Conservation (phyloP, 805 yeast genomes). For the Wickerhamiella parazyma region DNA sequence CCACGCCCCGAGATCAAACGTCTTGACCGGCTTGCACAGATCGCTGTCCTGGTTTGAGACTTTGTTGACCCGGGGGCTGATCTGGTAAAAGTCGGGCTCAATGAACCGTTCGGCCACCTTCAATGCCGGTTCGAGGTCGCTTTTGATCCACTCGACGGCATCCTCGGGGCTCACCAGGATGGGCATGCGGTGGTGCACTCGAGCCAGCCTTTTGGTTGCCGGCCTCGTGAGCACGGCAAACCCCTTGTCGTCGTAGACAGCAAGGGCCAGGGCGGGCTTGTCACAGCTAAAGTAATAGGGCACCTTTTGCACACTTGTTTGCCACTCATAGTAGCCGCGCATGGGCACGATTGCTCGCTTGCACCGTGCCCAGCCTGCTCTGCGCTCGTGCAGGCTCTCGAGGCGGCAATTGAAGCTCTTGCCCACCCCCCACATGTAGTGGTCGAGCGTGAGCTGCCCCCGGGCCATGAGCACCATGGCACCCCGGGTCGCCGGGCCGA, state of each 20-base stretch:
- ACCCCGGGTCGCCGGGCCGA: not conserved
- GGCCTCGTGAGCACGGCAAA: slow-evolving; percentile 65
- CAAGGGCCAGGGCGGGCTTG: slow-evolving; percentile 48
- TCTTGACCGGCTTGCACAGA: slow-evolving; percentile 20
- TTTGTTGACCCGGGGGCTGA: slow-evolving; percentile 52
- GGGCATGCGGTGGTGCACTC: slow-evolving; percentile 76
- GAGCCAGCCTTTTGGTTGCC: slow-evolving; percentile 45
- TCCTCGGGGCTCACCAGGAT: slow-evolving; percentile 42
- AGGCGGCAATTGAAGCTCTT: slow-evolving; percentile 66
- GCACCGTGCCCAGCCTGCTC: slow-evolving; percentile 45
- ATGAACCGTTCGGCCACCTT: slow-evolving; percentile 30
- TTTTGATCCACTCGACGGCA: slow-evolving; percentile 40
- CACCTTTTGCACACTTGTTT: slow-evolving; percentile 29
- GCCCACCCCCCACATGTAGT: slow-evolving; percentile 71
- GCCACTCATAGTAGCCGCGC: slow-evolving; percentile 83
- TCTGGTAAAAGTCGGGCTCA: slow-evolving; percentile 41
- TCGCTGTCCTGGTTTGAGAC: slow-evolving; percentile 35
- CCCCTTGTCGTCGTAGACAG: slow-evolving; percentile 36
- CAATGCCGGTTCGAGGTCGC: slow-evolving; percentile 44
- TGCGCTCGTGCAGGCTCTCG: slow-evolving; percentile 40
- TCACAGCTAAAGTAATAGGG: slow-evolving; percentile 53
- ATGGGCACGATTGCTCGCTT: slow-evolving; percentile 65
- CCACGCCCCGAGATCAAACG: not conserved
- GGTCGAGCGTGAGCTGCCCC: slow-evolving; percentile 23
- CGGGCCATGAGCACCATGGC: not conserved